Conservation (phyloP, 1,139 yeast genomes). For the Yamadazyma mexicana region DNA sequence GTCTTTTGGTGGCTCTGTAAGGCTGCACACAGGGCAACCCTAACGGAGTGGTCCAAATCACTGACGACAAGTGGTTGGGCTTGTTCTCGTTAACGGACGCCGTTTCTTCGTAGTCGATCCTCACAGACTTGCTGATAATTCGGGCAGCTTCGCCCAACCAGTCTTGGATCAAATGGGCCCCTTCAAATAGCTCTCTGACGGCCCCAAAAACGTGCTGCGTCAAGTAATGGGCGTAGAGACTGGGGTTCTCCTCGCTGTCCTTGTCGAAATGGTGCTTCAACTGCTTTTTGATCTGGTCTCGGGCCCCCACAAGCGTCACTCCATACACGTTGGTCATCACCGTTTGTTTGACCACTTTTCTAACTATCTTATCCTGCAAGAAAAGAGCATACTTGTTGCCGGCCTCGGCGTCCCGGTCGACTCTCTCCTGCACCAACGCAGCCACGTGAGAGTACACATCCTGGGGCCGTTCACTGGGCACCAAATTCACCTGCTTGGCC, state of each 20-base stretch:
- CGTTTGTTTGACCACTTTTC: slow-evolving; percentile 93
- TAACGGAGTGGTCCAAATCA: slow-evolving; percentile 96
- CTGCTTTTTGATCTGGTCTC: slow-evolving; percentile 79
- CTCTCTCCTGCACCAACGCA: slow-evolving; percentile 60
- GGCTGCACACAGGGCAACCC: slow-evolving; percentile 97
- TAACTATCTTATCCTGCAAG: slow-evolving; percentile 62
- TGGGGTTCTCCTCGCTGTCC: slow-evolving; percentile 42
- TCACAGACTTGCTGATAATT: slow-evolving; percentile 74
- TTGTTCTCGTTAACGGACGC: slow-evolving; percentile 31
- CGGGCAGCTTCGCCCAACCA: slow-evolving; percentile 91
- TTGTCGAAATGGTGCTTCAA: slow-evolving; percentile 44
- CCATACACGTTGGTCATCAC: slow-evolving; percentile 99
- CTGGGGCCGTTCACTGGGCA: slow-evolving; percentile 81
- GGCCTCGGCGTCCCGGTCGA: slow-evolving; percentile 59
- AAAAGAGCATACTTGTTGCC: slow-evolving; percentile 55
- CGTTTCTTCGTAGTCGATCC: slow-evolving; percentile 53
- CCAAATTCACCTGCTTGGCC: slow-evolving; percentile 86
- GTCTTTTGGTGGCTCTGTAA: slow-evolving; percentile 67
- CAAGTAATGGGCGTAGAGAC: slow-evolving; percentile 60
- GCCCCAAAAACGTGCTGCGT: slow-evolving; percentile 80
- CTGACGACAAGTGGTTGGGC: slow-evolving; percentile 76
- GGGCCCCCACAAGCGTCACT: slow-evolving; percentile 92
- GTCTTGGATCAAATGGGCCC: slow-evolving; percentile 94
- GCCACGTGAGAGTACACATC: slow-evolving; percentile 91
- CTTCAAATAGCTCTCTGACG: slow-evolving; percentile 80